Conservation (phyloP, 805 yeast genomes). For the Suhomyces kilbournensis region DNA sequence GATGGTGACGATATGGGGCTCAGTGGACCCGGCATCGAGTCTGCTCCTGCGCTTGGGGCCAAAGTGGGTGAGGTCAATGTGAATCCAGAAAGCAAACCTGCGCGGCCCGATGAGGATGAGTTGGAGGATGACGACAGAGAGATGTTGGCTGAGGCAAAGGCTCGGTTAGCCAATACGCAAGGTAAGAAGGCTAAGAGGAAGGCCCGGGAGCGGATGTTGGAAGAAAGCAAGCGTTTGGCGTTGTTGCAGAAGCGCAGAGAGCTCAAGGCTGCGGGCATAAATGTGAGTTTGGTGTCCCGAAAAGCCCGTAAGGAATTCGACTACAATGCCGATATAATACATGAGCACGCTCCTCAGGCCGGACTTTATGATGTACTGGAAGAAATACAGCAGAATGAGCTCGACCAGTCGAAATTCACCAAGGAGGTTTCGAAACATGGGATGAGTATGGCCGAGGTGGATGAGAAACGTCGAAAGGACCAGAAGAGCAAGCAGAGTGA, state of each 20-base stretch:
- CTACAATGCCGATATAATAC: conserved; percentile 79
- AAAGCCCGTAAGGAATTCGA: conserved; percentile 64
- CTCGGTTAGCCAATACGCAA: conserved; percentile 85
- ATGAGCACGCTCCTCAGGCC: conserved; percentile 62
- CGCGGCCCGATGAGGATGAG: conserved; percentile 75
- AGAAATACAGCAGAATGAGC: conserved; percentile 48
- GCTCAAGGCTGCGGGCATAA: conserved; percentile 74
- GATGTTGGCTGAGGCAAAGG: conserved; percentile 92
- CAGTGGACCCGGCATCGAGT: conserved; percentile 53
- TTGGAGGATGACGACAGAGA: conserved; percentile 87
- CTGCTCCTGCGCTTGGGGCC: conserved; percentile 42
- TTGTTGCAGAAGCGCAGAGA: conserved; percentile 77
- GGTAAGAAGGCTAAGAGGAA: conserved; percentile 94
- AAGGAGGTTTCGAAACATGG: conserved; percentile 44
- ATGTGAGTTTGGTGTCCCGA: conserved; percentile 48
- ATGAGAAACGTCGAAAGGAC: conserved; percentile 28
- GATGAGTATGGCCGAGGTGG: conserved; percentile 35
- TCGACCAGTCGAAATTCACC: conserved; percentile 42
- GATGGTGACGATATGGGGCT: conserved; percentile 36
- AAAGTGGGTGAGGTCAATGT: conserved; percentile 60
- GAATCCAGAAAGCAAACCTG: conserved; percentile 73
- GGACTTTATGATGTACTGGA: conserved; percentile 68
- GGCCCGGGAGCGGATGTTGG: conserved; percentile 77
- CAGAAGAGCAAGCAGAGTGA: conserved; percentile 15
- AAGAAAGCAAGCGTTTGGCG: conserved; percentile 74